Base-by-base conservation (phyloP, 1,284 basidiomycete species). In the Trametes pubescens region DNA sequence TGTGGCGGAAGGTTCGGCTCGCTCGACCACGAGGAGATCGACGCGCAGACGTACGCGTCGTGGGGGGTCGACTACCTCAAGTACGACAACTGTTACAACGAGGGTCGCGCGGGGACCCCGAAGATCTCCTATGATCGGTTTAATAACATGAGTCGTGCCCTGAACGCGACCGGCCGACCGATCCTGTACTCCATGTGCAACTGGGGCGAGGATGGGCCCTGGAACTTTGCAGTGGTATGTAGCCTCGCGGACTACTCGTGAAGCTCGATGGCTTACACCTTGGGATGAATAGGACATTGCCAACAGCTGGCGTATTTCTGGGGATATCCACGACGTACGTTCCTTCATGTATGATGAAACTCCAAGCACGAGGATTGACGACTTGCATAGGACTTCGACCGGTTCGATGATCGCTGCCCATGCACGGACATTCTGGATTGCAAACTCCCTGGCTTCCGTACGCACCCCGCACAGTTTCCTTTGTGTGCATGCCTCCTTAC, bases 171-270 rank as follows among this genome's bases (percentile, higher is more conserved):
- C 0, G 82, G 82, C 0, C 76, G 80, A n/a, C 78, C 79, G 2
- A 82, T 83, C 51, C 68, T 84, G 22, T 84, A 82, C 65, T 80
- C 80, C 8, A 77, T 83, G 76, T 84, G 82, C 67, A 81, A 82
- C 64, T 83, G 82, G 81, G 79, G 80, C 47, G 79, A 80, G 61
- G 80, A 83, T 61, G 73, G 75, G 0, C 76, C 82, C 0, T 84
- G 82, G 78, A 82, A 82, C 62, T 84, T 81, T 73, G 82, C 77
- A 13, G 68, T 73, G 16, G 79, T 79, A 52, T 29, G 76, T 65
- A n/a, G 13, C 35, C 38, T 14, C 13, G 16, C 26, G 21, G 21
- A 16, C n/a, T 5, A 14, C 29, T 51, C 40, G 29, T 18, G 13
- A 44, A 0, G 16, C 32, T 13, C 16, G 18, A n/a, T 35, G 24